Evolutionary conservation across 768 basidiomycete species (phyloP), one percentile per base, ranked within the genome.

Genomic region (Coprinopsis strossmayeri): DNA sequence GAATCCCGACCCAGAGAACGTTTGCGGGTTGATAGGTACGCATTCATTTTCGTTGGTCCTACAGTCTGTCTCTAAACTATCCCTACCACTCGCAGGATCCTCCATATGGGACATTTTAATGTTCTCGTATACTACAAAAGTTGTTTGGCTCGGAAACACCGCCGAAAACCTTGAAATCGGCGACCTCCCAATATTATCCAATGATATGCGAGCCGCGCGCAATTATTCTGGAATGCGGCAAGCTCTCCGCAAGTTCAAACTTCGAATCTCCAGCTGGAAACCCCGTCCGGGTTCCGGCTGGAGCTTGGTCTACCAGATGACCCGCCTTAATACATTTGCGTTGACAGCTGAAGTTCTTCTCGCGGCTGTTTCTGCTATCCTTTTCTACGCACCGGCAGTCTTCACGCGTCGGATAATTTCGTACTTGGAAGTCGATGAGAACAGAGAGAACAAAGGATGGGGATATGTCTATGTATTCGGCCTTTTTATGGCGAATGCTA

Each of bases 101-200:
- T 83, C 82, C 3, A 67, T 75, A 0, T 79, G 75, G 72, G 78
- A 76, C 48, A 67, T 70, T 44, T 64, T 96, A 3, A 65, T 92
- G n/a, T 96, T 96, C 64, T 81, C 81, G 13, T 93, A 91, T 62
- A 90, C 87, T 30, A 93, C 91, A 1, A 82, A 85, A 52, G 88
- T 96, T 12, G 80, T 94, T 48, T 81, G 82, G 78, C 80, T 92
- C 34, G 92, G 91, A 2, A 81, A 90, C 64, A 72, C 71, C 1
- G 72, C 84, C 1, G 73, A 77, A 48, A 84, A 78, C 50, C 75
- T 95, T 39, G 88, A 95, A 55, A 89, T 91, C 18, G 90, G 82
- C 51, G 91, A 96, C 61, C 69, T 96, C 25, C 93, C 92, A 3
- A 81, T 94, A 46, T 76, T 93, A 7, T 79, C 87, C 0, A 78